These are phyloP conservation scores for Yarrowia bubula DNA, from an alignment of 805 yeast species.

Conservation along the genomic window DNA sequence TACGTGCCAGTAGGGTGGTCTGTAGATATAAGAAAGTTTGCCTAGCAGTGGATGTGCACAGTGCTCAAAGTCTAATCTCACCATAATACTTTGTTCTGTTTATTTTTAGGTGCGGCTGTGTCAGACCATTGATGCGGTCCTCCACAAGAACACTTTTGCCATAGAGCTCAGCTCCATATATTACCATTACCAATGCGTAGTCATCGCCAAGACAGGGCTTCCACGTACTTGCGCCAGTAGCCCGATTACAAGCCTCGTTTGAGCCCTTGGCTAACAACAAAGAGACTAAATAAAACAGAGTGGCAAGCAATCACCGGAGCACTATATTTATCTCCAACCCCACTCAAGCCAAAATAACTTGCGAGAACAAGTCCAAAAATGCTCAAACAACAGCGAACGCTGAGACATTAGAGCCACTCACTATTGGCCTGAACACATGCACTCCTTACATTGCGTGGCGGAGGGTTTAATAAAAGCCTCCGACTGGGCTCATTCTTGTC, in stretches of 20 bases:
- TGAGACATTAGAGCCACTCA: neutral
- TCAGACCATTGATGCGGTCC: neutral
- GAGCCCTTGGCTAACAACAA: no score
- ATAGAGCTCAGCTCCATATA: no score
- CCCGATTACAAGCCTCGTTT: no score
- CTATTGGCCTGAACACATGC: neutral
- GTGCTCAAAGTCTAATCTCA: neutral
- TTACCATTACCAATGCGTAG: neutral
- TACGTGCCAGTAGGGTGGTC: neutral
- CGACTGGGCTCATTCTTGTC: no score
- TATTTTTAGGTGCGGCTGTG: constrained; percentile 27
- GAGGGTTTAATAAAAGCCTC: neutral
- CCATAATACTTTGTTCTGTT: constrained; percentile 14
- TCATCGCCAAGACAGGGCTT: neutral
- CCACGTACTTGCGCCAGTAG: neutral
- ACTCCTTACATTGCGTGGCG: neutral
- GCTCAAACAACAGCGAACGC: neutral
- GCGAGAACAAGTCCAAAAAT: no score
- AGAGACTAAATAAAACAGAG: no score
- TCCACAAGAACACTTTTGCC: no score
- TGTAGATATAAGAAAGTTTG: constrained; percentile 12
- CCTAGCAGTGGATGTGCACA: constrained; percentile 23
- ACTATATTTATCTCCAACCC: neutral
- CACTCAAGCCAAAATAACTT: neutral
- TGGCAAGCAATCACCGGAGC: neutral